Evolutionary conservation across 1,284 basidiomycete genomes (phyloP).

Genomic region (Leccinum huronense): DNA sequence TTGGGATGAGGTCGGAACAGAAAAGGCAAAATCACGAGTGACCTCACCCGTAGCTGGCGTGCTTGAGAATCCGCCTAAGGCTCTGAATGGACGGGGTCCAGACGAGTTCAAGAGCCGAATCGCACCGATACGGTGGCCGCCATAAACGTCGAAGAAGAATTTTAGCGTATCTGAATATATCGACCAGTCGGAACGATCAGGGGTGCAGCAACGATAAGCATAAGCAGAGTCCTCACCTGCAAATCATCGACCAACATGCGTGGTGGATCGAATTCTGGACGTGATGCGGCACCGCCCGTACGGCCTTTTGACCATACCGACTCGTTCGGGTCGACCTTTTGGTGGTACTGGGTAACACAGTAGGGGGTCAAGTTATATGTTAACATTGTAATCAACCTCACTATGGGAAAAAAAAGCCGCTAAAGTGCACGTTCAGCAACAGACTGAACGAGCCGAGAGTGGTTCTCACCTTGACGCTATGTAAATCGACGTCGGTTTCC

Average conservation of each 20-base stretch:
- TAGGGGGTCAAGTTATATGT: conserved; percentile 70
- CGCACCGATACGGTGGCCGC: conserved; percentile 77
- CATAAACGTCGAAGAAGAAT: conserved; percentile 84
- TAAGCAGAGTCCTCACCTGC: conserved; percentile 48
- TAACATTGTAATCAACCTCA: conserved; percentile 80
- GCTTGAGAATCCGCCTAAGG: conserved; percentile 79
- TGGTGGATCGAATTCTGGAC: conserved; percentile 84
- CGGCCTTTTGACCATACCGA: conserved; percentile 43
- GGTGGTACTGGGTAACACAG: conserved; percentile 70
- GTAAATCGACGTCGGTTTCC: conserved; percentile 23
- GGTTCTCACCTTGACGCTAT: conserved; percentile 54
- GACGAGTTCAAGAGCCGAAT: conserved; percentile 83
- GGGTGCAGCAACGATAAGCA: not conserved
- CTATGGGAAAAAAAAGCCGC: conserved; percentile 82
- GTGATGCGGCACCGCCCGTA: conserved; percentile 46
- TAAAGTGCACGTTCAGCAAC: conserved; percentile 33
- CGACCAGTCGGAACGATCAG: conserved; percentile 42
- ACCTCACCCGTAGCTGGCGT: conserved; percentile 44
- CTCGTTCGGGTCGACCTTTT: conserved; percentile 56
- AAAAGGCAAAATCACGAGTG: not conserved
- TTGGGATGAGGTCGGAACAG: conserved; percentile 21
- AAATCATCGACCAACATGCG: conserved; percentile 68
- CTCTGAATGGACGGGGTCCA: conserved; percentile 67
- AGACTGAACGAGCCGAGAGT: not conserved
- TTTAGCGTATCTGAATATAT: conserved; percentile 77